Percentiles rank a stretch among this genome's conserved stretches.
Conservation (phyloP, 1,284 basidiomycete genomes). For the Irpex rosettiformis region DNA sequence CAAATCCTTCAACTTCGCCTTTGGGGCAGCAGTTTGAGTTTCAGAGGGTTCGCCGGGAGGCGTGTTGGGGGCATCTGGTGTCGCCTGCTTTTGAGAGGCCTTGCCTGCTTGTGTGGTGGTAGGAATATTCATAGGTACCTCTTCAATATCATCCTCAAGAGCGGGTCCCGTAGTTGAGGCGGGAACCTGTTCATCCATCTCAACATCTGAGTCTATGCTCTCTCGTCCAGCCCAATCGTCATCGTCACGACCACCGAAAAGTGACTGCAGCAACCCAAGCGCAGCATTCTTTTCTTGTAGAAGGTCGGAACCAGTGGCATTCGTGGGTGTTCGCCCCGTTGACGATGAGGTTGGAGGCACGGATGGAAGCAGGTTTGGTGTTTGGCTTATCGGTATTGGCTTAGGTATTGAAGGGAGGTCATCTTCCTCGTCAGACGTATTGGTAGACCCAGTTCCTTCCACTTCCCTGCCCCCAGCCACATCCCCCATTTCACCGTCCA, state of each 20-base stretch:
- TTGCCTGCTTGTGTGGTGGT: slow-evolving; percentile 6
- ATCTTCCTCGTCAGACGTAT: not conserved
- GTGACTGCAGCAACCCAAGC: slow-evolving; percentile 45
- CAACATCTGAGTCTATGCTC: slow-evolving; percentile 46
- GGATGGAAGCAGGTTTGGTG: slow-evolving; percentile 1
- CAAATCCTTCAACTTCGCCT: slow-evolving; percentile 55
- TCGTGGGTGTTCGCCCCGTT: not conserved
- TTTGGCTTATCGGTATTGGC: not conserved
- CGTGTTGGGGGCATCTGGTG: not conserved
- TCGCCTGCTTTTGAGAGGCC: slow-evolving; percentile 16
- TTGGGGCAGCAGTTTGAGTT: slow-evolving; percentile 11
- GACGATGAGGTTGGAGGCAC: not conserved
- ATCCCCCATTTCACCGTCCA: slow-evolving; percentile 13
- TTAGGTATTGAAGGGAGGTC: not conserved
- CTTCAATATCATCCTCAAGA: slow-evolving; percentile 32
- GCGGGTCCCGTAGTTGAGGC: not conserved
- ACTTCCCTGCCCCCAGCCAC: slow-evolving; percentile 15
- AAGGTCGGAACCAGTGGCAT: slow-evolving; percentile 28
- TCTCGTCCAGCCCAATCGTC: slow-evolving; percentile 56
- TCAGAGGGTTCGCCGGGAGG: not conserved
- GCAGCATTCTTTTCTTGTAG: slow-evolving; percentile 42
- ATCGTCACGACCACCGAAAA: slow-evolving; percentile 42
- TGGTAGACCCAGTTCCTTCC: slow-evolving; percentile 9
- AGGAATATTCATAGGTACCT: slow-evolving; percentile 32
- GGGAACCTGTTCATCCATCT: slow-evolving; percentile 36